These are phyloP conservation scores for Ogataea methanolica DNA, from an alignment of 805 yeast genomes.

Conservation along the genomic window DNA sequence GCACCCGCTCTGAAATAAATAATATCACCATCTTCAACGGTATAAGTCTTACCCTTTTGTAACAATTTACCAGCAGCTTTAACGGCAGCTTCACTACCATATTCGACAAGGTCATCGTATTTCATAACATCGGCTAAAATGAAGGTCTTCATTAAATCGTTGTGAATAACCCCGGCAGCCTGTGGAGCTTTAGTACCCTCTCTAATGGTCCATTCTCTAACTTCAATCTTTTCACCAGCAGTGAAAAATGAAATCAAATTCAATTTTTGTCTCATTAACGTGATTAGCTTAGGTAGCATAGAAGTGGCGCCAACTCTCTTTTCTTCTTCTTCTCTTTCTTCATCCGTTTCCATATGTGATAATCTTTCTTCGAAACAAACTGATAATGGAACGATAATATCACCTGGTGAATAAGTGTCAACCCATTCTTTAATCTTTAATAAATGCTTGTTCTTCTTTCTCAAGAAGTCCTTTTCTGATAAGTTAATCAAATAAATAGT, in stretches of 20 bases:
- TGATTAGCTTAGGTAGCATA: constrained; percentile 59
- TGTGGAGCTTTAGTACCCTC: constrained; percentile 75
- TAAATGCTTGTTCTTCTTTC: constrained; percentile 47
- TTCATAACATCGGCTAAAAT: constrained; percentile 73
- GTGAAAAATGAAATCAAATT: constrained; percentile 81
- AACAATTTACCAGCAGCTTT: constrained; percentile 55
- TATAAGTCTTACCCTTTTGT: constrained; percentile 72
- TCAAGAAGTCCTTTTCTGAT: constrained; percentile 60
- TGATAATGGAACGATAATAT: constrained; percentile 85
- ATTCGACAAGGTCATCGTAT: constrained; percentile 53
- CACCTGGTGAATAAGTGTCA: constrained; percentile 60
- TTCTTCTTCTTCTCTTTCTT: constrained; percentile 32
- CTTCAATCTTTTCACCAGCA: constrained; percentile 73
- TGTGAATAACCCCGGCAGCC: constrained; percentile 88
- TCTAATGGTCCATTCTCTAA: constrained; percentile 85
- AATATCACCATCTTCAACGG: constrained; percentile 82
- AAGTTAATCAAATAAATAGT: constrained; percentile 73
- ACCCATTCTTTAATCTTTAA: constrained; percentile 61
- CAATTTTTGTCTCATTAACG: constrained; percentile 61
- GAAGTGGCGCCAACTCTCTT: constrained; percentile 36
- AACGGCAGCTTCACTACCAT: constrained; percentile 47
- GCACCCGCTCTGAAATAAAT: constrained; percentile 68
- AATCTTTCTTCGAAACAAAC: constrained; percentile 90
- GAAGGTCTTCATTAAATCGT: constrained; percentile 77
- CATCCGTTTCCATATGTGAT: constrained; percentile 77